These are phyloP conservation scores for Verruconis gallopava DNA, from an alignment of 2,329 filamentous ascomycete genomes.

Conservation along the genomic window DNA sequence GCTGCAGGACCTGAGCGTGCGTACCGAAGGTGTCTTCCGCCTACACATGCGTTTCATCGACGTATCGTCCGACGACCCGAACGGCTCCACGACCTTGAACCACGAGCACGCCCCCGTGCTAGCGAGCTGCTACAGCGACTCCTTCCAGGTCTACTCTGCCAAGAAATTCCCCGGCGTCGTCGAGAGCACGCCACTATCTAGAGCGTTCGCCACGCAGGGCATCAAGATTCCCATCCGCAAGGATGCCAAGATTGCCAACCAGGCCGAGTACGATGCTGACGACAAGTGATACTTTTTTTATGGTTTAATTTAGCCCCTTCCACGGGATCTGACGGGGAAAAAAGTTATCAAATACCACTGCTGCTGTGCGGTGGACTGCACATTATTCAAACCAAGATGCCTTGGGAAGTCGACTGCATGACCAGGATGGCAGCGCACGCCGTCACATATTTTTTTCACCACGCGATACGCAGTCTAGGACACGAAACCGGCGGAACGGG, in stretches of 20 bases:
- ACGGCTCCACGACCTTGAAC: slow-evolving; percentile 45
- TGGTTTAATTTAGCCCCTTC: too few species aligned
- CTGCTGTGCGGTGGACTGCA: too few species aligned
- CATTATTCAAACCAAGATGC: too few species aligned
- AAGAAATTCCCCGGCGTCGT: slow-evolving; percentile 99
- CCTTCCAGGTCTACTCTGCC: slow-evolving; percentile 87
- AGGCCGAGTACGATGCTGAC: slow-evolving; percentile 32
- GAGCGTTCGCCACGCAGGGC: slow-evolving; percentile 82
- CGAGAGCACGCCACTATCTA: slow-evolving; percentile 81
- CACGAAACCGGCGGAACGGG: too few species aligned
- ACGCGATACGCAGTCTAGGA: too few species aligned
- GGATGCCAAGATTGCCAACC: slow-evolving; percentile 45
- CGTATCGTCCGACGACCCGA: slow-evolving; percentile 51
- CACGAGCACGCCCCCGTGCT: slow-evolving; percentile 68
- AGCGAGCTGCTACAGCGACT: slow-evolving; percentile 72
- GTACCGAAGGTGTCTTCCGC: slow-evolving; percentile 81
- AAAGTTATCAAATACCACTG: too few species aligned
- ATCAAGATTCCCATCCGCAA: slow-evolving; percentile 96
- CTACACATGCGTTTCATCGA: slow-evolving; percentile 72
- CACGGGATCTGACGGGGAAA: too few species aligned
- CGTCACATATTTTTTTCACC: too few species aligned
- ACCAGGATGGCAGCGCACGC: too few species aligned
- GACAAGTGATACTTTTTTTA: slow-evolving; percentile 16
- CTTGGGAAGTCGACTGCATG: too few species aligned
- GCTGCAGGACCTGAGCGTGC: slow-evolving; percentile 84